A percentile compares a stretch with the other conserved stretches of the same genome.
Conservation (phyloP, 805 yeast genomes). For the Spathaspora gorwiae region DNA sequence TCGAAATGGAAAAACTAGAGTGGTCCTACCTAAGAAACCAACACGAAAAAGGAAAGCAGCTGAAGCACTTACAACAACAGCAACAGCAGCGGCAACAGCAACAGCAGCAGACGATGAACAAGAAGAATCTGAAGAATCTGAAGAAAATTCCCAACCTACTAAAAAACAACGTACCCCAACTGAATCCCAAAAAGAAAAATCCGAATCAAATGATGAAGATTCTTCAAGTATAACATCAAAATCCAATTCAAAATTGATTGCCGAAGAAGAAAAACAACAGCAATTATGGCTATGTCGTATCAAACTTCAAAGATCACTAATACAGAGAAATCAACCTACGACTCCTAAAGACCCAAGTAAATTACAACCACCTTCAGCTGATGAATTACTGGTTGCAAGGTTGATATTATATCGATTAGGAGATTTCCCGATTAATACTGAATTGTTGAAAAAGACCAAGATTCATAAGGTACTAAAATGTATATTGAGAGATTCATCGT, state of each 20-base stretch:
- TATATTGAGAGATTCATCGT: conserved; percentile 34
- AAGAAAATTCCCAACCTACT: not conserved
- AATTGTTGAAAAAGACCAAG: conserved; percentile 41
- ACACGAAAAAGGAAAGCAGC: conserved; percentile 1
- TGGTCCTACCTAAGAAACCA: not conserved
- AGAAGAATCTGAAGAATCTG: conserved; percentile 9
- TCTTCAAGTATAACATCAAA: conserved; percentile 3
- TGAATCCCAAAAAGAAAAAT: conserved; percentile 21
- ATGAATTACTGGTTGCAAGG: conserved; percentile 39
- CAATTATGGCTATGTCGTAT: conserved; percentile 47
- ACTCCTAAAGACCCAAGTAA: conserved; percentile 33
- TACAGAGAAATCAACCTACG: conserved; percentile 41
- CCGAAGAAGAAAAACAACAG: conserved; percentile 39
- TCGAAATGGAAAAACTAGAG: conserved; percentile 1
- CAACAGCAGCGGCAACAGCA: not conserved
- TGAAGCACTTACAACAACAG: not conserved
- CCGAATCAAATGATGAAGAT: conserved; percentile 21
- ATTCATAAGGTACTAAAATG: conserved; percentile 51
- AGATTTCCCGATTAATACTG: conserved; percentile 38
- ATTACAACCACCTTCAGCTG: conserved; percentile 38
- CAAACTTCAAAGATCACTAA: conserved; percentile 44
- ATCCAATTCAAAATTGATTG: conserved; percentile 3
- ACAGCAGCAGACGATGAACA: conserved; percentile 2
- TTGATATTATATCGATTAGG: conserved; percentile 37
- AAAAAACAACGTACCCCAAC: not conserved